Evolutionary conservation across 2,329 filamentous ascomycete genomes (phyloP).

Genomic region (Penicillium oxalicum): DNA sequence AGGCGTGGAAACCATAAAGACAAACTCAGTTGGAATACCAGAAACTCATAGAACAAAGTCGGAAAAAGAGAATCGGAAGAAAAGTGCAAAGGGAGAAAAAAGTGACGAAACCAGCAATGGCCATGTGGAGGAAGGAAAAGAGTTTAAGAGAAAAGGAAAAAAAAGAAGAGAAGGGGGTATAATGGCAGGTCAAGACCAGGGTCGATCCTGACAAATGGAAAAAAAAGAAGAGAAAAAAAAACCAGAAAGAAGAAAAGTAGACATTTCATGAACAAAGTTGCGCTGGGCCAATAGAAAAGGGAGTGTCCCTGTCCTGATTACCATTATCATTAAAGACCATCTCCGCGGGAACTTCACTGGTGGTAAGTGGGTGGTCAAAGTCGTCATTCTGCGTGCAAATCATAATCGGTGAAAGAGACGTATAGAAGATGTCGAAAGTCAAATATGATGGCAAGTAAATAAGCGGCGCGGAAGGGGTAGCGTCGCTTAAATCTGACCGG

Average conservation of each 20-base stretch:
- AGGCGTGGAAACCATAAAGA: too few relatives aligned
- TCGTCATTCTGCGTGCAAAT: slow-evolving; percentile 28
- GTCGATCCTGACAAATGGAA: slow-evolving; percentile 1
- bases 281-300: too few relatives aligned
- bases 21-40: not conserved
- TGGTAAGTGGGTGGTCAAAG: slow-evolving; percentile 21
- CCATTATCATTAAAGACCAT: slow-evolving; percentile 31
- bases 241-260: slow-evolving; percentile 5
- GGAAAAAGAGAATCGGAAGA: slow-evolving; percentile 3
- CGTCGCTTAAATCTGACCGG: slow-evolving; percentile 8
- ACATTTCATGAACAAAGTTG: too few relatives aligned
- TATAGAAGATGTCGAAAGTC: slow-evolving; percentile 5
- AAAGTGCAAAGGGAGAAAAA: slow-evolving; percentile 3
- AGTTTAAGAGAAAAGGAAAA: slow-evolving; percentile 3
- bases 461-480: not conserved
- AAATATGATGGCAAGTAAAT: not conserved
- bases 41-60: not conserved
- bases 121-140: not conserved
- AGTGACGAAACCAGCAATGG: not conserved
- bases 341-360: slow-evolving; percentile 15
- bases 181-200: slow-evolving; percentile 4
- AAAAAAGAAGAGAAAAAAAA: slow-evolving; percentile 9
- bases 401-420: slow-evolving; percentile 21
- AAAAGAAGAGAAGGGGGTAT: slow-evolving; percentile 9
- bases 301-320: slow-evolving; percentile 22